Evolutionary conservation across 2,329 filamentous ascomycete genomes (phyloP), one percentile per base, ranked within the genome.

Genomic region (Pseudocercospora crystallina): DNA sequence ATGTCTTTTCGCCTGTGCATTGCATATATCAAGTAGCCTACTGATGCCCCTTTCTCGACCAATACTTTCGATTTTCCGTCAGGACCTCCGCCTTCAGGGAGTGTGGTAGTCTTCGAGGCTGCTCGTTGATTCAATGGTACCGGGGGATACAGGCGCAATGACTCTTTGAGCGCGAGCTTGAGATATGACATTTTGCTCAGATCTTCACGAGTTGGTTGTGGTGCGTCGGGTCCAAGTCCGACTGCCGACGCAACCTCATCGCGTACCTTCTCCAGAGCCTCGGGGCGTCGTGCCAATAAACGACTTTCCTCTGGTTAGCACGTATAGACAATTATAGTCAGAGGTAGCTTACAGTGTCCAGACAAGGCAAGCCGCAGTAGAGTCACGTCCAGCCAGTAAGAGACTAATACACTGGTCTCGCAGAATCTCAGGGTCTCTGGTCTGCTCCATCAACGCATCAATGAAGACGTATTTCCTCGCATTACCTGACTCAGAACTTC

Each of bases 111-210:
- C 47, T 75, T 76, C 13, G 90, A 77, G n/a, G 87, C 80, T 13
- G 83, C 73, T 53, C 88, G 84, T 39, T 89, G 78, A 69, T 90
- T 91, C 75, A 87, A 88, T 2, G 88, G 87, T 2, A 91, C 85
- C 10, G 80, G 76, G 1, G 87, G 87, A 68, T 90, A 90, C 12
- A 90, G 71, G 12, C 88, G 83, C 56, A 90, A 78, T n/a, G 0
- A 44, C 46, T 62, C 89, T 71, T 87, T 85, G 63, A 91, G 77
- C 43, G 85, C 74, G 62, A 84, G 76, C 68, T 82, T 60, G 12
- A 68, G 45, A 47, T 64, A 68, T 13, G 46, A 53, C 50, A 59
- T 56, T 11, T 41, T 43, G 9, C 50, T 55, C 8, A 63, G 30
- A 15, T 49, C 20, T 10, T 51, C 47, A 31, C 54, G 58, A 3